Percentiles rank a stretch among this genome's conserved stretches.
phyloP scores from a whole-genome alignment of 495 filamentous ascomycete genomes.

The Aspergillus steynii region DNA sequence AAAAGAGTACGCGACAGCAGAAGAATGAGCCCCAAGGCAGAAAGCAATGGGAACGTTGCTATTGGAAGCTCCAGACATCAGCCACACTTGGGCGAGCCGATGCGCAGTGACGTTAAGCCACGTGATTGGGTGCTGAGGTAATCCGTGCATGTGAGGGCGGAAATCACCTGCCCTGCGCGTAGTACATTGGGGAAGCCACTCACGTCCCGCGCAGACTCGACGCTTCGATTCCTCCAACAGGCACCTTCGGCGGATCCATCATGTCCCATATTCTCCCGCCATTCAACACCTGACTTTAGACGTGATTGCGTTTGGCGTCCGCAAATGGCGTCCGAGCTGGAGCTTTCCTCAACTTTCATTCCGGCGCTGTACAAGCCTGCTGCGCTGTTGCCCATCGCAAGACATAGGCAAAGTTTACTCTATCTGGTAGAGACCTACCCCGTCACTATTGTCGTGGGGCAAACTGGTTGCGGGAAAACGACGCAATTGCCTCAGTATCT shows the following conservation, averaged over 20 bases:
- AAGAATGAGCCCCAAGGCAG: conserved; percentile 23
- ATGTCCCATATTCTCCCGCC: neutral
- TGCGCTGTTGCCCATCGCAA: conserved; percentile 73
- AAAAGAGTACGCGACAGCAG: neutral
- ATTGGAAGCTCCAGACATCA: conserved; percentile 36
- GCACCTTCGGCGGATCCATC: neutral
- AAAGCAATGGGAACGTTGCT: conserved; percentile 28
- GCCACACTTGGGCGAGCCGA: conserved; percentile 13
- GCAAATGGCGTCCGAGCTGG: conserved; percentile 47
- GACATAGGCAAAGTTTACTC: conserved; percentile 69
- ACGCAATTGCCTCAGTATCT: conserved; percentile 89
- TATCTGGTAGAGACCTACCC: conserved; percentile 76
- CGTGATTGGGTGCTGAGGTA: conserved; percentile 25
- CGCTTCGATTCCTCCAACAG: neutral
- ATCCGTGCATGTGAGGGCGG: neutral
- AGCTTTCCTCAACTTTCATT: conserved; percentile 66
- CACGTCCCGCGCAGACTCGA: neutral
- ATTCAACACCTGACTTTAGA: neutral
- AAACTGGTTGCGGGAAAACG: conserved; percentile 90
- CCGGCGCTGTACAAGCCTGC: conserved; percentile 77
- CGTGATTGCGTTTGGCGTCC: neutral
- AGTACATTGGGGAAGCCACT: no score
- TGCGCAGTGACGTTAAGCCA: conserved; percentile 40
- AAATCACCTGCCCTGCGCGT: no score
- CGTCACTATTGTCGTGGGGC: conserved; percentile 82